These are phyloP conservation scores for Plenodomus lindquistii DNA, from an alignment of 2,329 filamentous ascomycete species.

Conservation along the genomic window DNA sequence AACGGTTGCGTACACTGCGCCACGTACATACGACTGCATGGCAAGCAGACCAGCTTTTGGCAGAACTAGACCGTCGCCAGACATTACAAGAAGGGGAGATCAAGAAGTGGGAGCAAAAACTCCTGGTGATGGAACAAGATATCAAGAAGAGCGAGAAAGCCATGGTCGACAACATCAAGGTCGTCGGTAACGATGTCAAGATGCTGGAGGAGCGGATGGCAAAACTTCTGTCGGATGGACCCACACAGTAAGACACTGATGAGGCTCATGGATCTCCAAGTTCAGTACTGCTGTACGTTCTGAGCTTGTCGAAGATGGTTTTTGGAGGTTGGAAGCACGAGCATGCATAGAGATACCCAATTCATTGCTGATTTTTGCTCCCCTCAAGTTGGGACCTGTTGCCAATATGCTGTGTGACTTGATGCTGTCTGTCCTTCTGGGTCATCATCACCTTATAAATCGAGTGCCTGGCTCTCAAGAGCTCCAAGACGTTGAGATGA, in stretches of 20 bases:
- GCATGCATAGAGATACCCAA: neutral
- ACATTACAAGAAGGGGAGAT: conserved; percentile 82
- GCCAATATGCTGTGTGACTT: too few relatives aligned
- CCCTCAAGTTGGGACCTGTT: too few relatives aligned
- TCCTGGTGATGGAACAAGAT: conserved; percentile 76
- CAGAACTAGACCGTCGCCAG: conserved; percentile 77
- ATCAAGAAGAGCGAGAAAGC: conserved; percentile 70
- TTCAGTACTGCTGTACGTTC: neutral
- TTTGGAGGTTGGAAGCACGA: neutral
- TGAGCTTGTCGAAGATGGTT: neutral
- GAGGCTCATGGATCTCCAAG: neutral
- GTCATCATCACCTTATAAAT: too few relatives aligned
- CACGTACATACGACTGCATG: conserved; percentile 87
- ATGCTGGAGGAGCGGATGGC: conserved; percentile 79
- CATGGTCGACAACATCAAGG: conserved; percentile 77
- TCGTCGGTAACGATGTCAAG: conserved; percentile 88
- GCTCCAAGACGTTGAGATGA: too few relatives aligned
- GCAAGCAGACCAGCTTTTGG: conserved; percentile 75
- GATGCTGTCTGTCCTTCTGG: too few relatives aligned
- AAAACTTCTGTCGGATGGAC: conserved; percentile 23
- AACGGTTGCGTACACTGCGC: conserved; percentile 80
- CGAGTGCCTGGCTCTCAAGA: too few relatives aligned
- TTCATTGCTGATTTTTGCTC: neutral
- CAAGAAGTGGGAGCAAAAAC: conserved; percentile 79
- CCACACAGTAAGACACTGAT: neutral